Evolutionary conservation across 2,329 filamentous ascomycete genomes (phyloP).

Genomic region (Paecilomyces variotii): DNA sequence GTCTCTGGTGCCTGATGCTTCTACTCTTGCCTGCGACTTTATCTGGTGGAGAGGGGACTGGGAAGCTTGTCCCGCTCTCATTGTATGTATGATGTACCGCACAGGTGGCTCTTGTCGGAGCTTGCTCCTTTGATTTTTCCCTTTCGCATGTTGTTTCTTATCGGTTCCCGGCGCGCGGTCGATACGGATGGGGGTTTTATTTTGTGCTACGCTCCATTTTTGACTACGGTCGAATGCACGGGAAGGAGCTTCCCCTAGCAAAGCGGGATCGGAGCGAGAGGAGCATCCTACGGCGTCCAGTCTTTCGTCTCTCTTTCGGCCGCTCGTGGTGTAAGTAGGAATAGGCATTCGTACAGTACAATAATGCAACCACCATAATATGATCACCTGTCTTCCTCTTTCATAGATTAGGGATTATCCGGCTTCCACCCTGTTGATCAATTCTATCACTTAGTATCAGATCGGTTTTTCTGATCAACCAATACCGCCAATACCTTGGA

Average conservation of each 20-base stretch:
- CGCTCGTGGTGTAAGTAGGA: neutral
- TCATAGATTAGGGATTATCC: no score
- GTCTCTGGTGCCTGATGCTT: constrained; percentile 4
- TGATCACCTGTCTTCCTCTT: neutral
- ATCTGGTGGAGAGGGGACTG: neutral
- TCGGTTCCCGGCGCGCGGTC: constrained; percentile 22
- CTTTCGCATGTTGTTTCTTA: constrained; percentile 13
- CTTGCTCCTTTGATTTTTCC: constrained; percentile 14
- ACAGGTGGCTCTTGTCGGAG: constrained; percentile 14
- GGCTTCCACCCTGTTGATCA: no score
- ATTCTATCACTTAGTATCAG: no score
- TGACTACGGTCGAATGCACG: constrained; percentile 6
- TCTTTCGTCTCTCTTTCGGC: neutral
- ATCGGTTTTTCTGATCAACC: no score
- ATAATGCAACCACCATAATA: neutral
- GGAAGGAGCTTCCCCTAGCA: constrained; percentile 1
- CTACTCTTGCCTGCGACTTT: neutral
- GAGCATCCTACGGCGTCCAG: constrained; percentile 4
- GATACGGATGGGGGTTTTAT: constrained; percentile 19
- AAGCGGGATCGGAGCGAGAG: constrained; percentile 2
- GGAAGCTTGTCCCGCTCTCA: constrained; percentile 3
- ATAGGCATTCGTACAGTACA: neutral
- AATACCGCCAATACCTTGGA: no score
- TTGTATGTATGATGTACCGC: constrained; percentile 24
- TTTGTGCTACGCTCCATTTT: constrained; percentile 4